These are phyloP conservation scores for Physcomitrellopsis africana DNA, from an alignment of 225 moss, liverwort and hornwort genomes.

Conservation along the genomic window DNA sequence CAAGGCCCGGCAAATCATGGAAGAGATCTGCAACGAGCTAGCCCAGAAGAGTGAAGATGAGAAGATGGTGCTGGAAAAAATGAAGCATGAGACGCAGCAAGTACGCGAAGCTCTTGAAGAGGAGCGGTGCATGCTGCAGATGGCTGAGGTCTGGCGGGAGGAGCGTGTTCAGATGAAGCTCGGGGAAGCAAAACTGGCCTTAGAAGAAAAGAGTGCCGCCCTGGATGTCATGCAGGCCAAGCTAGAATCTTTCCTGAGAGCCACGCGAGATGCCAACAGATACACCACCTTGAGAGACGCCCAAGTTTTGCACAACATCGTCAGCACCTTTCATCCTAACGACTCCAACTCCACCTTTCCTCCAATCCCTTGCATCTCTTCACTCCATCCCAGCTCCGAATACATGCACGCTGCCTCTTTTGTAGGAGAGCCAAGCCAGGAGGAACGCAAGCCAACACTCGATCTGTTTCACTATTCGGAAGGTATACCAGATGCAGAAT, in stretches of 20 bases:
- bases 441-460: slow-evolving; percentile 15
- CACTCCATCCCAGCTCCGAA: slow-evolving; percentile 32
- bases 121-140: slow-evolving; percentile 86
- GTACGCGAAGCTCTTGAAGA: slow-evolving; percentile 76
- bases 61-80: slow-evolving; percentile 73
- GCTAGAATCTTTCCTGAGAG: slow-evolving; percentile 69
- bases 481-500: slow-evolving; percentile 44
- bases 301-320: slow-evolving; percentile 51
- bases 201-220: slow-evolving; percentile 71
- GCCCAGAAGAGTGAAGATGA: slow-evolving; percentile 66
- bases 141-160: slow-evolving; percentile 89
- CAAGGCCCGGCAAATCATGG: slow-evolving; percentile 59
- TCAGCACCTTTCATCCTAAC: slow-evolving; percentile 39
- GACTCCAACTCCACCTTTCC: slow-evolving; percentile 40
- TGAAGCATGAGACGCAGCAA: slow-evolving; percentile 72
- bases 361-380: slow-evolving; percentile 32
- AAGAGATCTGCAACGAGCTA: slow-evolving; percentile 74
- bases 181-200: slow-evolving; percentile 72
- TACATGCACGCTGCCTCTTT: slow-evolving; percentile 22
- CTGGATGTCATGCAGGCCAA: slow-evolving; percentile 62
- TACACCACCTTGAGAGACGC: slow-evolving; percentile 51
- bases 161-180: slow-evolving; percentile 97
- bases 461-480: slow-evolving; percentile 25
- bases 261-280: slow-evolving; percentile 29
- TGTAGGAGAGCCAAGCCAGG: slow-evolving; percentile 41